These are phyloP conservation scores for Marasmius sp. DNA, from an alignment of 1,284 basidiomycete genomes.

Conservation along the genomic window DNA sequence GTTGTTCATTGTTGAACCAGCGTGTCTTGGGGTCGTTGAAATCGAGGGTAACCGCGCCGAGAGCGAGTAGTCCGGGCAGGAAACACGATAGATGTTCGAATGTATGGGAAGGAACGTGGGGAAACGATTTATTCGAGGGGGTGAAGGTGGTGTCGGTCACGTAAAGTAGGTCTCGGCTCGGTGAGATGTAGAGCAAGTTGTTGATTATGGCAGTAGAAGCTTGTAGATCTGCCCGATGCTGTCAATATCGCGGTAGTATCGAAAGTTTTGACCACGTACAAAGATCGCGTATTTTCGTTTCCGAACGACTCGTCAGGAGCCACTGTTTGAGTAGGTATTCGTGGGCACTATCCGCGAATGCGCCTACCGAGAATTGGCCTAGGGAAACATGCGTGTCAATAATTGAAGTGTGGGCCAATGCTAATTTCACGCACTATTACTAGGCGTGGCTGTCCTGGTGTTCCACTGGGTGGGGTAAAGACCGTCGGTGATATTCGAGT, in stretches of 20 bases:
- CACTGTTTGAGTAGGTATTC: conserved; percentile 79
- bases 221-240: conserved; percentile 50
- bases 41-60: conserved; percentile 62
- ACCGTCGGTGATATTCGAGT: conserved; percentile 33
- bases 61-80: conserved; percentile 71
- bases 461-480: conserved; percentile 47
- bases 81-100: conserved; percentile 82
- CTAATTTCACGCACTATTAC: conserved; percentile 24
- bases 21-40: not conserved
- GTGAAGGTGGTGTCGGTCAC: conserved; percentile 52
- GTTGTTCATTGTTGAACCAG: not conserved
- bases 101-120: conserved; percentile 41
- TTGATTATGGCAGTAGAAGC: conserved; percentile 61
- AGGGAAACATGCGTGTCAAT: not conserved
- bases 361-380: conserved; percentile 61
- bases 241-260: not conserved
- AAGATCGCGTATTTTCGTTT: conserved; percentile 58
- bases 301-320: conserved; percentile 59
- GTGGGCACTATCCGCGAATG: conserved; percentile 67
- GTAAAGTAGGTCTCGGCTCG: conserved; percentile 65
- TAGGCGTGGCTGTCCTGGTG: conserved; percentile 34
- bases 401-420: not conserved
- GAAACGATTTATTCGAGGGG: not conserved
- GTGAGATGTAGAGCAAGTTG: conserved; percentile 65
- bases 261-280: conserved; percentile 44